Base-by-base conservation (phyloP, 345 rosid genomes). In the Conringia planisiliqua region DNA sequence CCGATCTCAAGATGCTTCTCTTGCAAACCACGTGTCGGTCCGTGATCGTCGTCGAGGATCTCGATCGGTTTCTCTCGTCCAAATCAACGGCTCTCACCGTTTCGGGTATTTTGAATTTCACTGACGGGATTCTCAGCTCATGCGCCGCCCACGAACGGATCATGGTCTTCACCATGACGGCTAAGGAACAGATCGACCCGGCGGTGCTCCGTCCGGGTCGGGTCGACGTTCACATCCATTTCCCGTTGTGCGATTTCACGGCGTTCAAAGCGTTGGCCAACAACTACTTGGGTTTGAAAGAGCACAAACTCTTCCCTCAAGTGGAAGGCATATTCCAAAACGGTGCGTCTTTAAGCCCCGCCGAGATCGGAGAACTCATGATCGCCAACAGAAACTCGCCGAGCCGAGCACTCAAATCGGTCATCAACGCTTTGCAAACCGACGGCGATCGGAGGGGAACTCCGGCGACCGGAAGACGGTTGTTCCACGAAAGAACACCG, bases 301-400 rank as follows among this genome's bases (percentile, higher is more conserved):
- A 95, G 55, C 99, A 95, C 50, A 95, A 89, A 73, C 73, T 95
- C 62, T 95, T 95, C 66, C 84, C 91, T 4, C 97, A 90, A 46
- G 96, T 92, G 30, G 98, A 92, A 84, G 98, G 88, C 61, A 79
- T 89, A 24, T 89, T 95, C 70, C 96, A 80, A 58, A 79, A 75
- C 60, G 99, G 99, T 4, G 85, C 90, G 26, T 85, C 85, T 66
- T 55, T 95, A 48, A 92, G 97, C 68, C 90, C 91, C 14, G 98
- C 98, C 0, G 98, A 90, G 82, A 89, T 95, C 39, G 88, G 96
- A 1, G 99, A 95, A 68, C 62, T 95, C 44, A 89, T 95, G 99
- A 90, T 92, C 48, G 88, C 91, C 1, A 90, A 95, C 82, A 82
- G 98, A 67, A 86, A 70, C 56, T 95, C 98, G 57, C 99, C 98